Conservation (phyloP, 495 filamentous ascomycete genomes). For the Paragyromitra xinjiangensis region DNA sequence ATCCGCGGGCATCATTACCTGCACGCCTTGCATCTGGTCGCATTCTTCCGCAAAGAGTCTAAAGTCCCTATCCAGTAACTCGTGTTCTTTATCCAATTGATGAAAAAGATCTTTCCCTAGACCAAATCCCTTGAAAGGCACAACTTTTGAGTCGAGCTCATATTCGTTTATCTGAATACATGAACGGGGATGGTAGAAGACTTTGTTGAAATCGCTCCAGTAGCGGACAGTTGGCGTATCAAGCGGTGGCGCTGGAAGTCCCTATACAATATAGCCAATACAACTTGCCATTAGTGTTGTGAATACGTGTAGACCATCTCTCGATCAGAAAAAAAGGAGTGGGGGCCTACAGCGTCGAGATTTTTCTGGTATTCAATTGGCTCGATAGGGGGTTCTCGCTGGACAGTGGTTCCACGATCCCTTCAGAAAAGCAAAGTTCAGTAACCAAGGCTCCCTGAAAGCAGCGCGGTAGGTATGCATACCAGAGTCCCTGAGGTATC, state of each 20-base stretch:
- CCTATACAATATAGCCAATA: constrained; percentile 78
- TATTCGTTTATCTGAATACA: constrained; percentile 89
- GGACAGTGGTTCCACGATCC: constrained; percentile 74
- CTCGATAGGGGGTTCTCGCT: constrained; percentile 71
- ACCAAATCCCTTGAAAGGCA: constrained; percentile 84
- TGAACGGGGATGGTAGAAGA: constrained; percentile 91
- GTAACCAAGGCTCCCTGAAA: background rate
- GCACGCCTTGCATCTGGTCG: constrained; percentile 87
- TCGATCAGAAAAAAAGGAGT: constrained; percentile 65
- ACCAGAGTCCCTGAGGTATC: constrained; percentile 51
- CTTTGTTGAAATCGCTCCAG: constrained; percentile 93
- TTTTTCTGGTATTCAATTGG: constrained; percentile 77
- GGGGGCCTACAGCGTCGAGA: constrained; percentile 73
- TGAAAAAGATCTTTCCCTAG: constrained; percentile 84
- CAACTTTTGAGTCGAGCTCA: constrained; percentile 75
- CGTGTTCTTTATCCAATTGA: constrained; percentile 80
- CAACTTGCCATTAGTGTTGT: constrained; percentile 80
- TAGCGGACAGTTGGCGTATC: constrained; percentile 78
- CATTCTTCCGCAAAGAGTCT: constrained; percentile 90
- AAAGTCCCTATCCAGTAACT: constrained; percentile 87
- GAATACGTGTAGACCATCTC: constrained; percentile 79
- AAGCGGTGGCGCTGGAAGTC: constrained; percentile 69
- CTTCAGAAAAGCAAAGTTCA: constrained; percentile 59
- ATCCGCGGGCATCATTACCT: constrained; percentile 79
- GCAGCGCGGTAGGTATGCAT: constrained; percentile 17